phyloP scores from a whole-genome alignment of 768 basidiomycete genomes.

The Terana coerulea region DNA sequence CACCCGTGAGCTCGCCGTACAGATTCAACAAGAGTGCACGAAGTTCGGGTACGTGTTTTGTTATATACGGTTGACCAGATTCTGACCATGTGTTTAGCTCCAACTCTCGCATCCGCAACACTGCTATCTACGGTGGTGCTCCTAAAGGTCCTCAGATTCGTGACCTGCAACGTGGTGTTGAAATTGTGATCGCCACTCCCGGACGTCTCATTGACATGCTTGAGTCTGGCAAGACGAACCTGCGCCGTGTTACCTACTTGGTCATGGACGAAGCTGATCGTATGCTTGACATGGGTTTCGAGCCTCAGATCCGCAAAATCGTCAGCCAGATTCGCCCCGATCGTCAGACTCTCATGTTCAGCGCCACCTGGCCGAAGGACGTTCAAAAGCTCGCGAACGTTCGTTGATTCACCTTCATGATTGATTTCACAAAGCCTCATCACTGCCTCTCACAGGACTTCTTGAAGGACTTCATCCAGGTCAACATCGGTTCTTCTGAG shows the following conservation, averaged over 20 bases:
- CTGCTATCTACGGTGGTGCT: constrained; percentile 97
- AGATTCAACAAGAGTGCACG: constrained; percentile 98
- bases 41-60: constrained; percentile 78
- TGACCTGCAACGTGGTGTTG: constrained; percentile 94
- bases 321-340: constrained; percentile 97
- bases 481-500: constrained; percentile 98
- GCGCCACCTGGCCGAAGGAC: constrained; percentile 99
- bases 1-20: constrained; percentile 97
- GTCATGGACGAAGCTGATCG: constrained; percentile 99
- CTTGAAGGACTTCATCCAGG: constrained; percentile 93
- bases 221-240: constrained; percentile 93
- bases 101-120: constrained; percentile 96
- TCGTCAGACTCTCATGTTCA: constrained; percentile 98
- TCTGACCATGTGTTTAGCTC: constrained; percentile 52
- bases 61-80: constrained; percentile 5
- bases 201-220: constrained; percentile 99
- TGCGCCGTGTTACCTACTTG: constrained; percentile 93
- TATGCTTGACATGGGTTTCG: constrained; percentile 99
- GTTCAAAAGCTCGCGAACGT: constrained; percentile 96
- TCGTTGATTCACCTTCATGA: constrained; percentile 13
- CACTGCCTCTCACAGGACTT: constrained; percentile 67
- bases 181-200: constrained; percentile 99
- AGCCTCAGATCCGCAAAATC: constrained; percentile 98
- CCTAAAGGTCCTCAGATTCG: constrained; percentile 99
- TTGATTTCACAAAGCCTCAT: too few relatives aligned